phyloP scores from a whole-genome alignment of 306 rosid species.

The Rosa lucieae region DNA sequence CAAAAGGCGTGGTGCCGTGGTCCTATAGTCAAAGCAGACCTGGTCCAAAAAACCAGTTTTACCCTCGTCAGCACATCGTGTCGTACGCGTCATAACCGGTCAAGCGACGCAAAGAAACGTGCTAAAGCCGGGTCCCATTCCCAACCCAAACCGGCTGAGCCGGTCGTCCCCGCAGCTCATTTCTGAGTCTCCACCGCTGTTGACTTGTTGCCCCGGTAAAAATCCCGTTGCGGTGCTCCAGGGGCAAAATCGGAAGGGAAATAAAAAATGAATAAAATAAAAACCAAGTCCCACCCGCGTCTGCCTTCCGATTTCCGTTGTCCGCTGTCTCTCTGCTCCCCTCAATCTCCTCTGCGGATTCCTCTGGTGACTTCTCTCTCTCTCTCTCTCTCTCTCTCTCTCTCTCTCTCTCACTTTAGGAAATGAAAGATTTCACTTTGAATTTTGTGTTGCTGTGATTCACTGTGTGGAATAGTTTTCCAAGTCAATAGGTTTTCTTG shows the following conservation, averaged over 20 bases:
- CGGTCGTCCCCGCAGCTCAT: not conserved
- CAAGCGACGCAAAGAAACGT: not conserved
- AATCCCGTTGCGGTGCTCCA: not conserved
- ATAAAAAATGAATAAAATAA: not conserved
- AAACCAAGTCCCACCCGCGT: not conserved
- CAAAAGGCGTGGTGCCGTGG: not conserved
- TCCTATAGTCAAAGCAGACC: not conserved
- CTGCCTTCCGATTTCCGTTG: constrained; percentile 10
- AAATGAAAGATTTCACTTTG: not conserved
- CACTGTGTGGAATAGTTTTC: not conserved
- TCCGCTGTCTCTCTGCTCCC: constrained; percentile 9
- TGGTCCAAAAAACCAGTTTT: no score
- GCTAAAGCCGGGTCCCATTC: not conserved
- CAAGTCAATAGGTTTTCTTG: not conserved
- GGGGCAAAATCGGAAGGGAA: constrained; percentile 34
- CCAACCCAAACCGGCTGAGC: not conserved
- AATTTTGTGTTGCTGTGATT: not conserved
- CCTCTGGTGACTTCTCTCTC: constrained; percentile 36
- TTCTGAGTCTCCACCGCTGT: not conserved
- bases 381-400: constrained; percentile 22
- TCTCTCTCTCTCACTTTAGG: not conserved
- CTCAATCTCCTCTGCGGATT: constrained; percentile 11
- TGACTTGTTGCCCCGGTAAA: not conserved
- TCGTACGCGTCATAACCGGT: no score
- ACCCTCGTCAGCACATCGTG: no score